These are phyloP conservation scores for Paxillus rubicundulus DNA, from an alignment of 768 basidiomycete species.

Conservation along the genomic window DNA sequence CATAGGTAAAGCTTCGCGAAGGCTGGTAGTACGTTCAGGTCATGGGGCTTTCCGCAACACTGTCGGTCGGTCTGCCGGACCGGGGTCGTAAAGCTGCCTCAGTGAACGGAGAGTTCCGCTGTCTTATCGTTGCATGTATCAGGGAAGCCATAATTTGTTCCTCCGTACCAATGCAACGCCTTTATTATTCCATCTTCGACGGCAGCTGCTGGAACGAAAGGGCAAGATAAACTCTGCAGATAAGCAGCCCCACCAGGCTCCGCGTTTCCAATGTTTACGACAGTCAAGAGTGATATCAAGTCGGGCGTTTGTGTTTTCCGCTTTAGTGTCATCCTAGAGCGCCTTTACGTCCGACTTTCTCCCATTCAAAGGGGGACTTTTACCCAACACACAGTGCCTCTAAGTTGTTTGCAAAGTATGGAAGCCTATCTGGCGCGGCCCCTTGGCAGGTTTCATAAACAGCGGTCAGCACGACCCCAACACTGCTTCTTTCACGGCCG, in stretches of 20 bases:
- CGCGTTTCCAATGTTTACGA: not conserved
- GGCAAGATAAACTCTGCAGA: not conserved
- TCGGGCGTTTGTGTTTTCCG: not conserved
- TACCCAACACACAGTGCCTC: not conserved
- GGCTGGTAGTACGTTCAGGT: not conserved
- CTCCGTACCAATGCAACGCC: not conserved
- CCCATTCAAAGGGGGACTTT: not conserved
- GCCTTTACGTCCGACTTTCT: slow-evolving; percentile 5
- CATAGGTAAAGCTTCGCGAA: not conserved
- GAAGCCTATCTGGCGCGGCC: not conserved
- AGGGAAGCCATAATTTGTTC: not conserved
- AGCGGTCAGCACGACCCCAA: slow-evolving; percentile 5
- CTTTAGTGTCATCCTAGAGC: not conserved
- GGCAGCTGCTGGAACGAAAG: not conserved
- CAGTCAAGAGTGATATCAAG: not conserved
- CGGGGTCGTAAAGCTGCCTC: slow-evolving; percentile 3
- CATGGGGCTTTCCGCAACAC: not conserved
- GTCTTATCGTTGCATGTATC: slow-evolving; percentile 2
- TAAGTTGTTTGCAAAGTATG: slow-evolving; percentile 2
- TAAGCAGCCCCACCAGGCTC: not conserved
- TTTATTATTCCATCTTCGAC: not conserved
- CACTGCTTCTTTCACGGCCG: slow-evolving; percentile 14
- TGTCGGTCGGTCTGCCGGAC: not conserved
- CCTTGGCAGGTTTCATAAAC: not conserved
- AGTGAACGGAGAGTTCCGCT: slow-evolving; percentile 1